Evolutionary conservation across 495 filamentous ascomycete genomes (phyloP), one percentile per base, ranked within the genome.

Genomic region (Neurospora sp.): DNA sequence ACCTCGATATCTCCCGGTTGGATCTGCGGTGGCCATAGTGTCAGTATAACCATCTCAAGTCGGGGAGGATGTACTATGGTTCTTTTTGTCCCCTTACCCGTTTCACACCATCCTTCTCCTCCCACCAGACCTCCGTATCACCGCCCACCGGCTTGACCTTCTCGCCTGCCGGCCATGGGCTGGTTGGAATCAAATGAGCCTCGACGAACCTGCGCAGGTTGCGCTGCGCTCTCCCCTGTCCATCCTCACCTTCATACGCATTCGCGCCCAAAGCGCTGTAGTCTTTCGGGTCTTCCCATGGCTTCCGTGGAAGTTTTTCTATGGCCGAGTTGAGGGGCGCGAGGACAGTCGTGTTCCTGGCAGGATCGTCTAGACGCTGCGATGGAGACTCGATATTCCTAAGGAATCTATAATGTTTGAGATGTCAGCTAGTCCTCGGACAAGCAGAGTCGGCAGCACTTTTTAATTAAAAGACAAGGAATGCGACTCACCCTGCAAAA

Each of bases 201-300:
- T 97, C 92, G 0, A 96, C 93, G 81, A 98, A 98, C 42, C 88
- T 84, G 78, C 89, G 87, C 78, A 98, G 77, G 78, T 99, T 99
- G 72, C 82, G 84, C 48, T 89, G 87, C 3, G 96, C 95, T 36
- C 94, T 85, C 72, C 95, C 92, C 73, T 92, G 90, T 0, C 96
- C 96, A 17, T 88, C 89, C 0, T 86, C 81, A 0, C 96, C 96
- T 42, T 92, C 88, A 79, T 98, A 98, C 5, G 93, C 94, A 39
- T 90, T 80, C n/a, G 88, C 84, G 0, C 95, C 95, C 21, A 93
- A 84, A 8, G 83, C 83, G 4, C 82, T 83, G 79, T 97, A 97
- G 72, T 99, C 96, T 45, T 88, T 82, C 0, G 93, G 90, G 74
- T 96, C 90, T 77, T 99, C 95, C 96, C 96, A 99, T 3, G 96